phyloP scores from a whole-genome alignment of 139 green algal species.

The Auxenochlorella protothecoides region DNA sequence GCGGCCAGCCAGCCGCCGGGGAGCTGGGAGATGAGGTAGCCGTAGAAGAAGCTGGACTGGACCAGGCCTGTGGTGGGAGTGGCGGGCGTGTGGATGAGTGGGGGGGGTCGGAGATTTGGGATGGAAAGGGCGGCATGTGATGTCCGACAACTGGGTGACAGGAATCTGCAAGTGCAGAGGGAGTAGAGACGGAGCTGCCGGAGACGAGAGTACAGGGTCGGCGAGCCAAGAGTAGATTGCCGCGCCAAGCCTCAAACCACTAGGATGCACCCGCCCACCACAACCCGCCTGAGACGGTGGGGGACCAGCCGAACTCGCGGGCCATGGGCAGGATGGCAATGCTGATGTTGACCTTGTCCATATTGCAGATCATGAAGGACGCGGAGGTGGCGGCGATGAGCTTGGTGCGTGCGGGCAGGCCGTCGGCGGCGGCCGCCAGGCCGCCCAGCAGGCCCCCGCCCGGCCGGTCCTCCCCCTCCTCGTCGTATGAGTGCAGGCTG shows the following conservation, averaged over 20 bases:
- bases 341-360: slow-evolving; percentile 93
- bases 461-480: too few species aligned
- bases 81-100: too few species aligned
- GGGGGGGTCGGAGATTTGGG: too few species aligned
- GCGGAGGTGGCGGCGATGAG: slow-evolving; percentile 51
- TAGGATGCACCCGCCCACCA: not conserved
- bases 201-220: too few species aligned
- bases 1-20: slow-evolving; percentile 76
- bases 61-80: slow-evolving; percentile 54
- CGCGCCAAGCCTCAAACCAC: not conserved
- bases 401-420: slow-evolving; percentile 55
- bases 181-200: too few species aligned
- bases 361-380: slow-evolving; percentile 95
- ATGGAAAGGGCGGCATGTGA: too few species aligned
- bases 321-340: slow-evolving; percentile 97
- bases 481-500: too few species aligned
- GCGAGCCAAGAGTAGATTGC: too few species aligned
- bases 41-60: slow-evolving; percentile 88
- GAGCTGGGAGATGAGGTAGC: slow-evolving; percentile 71
- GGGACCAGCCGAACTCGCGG: slow-evolving; percentile 81
- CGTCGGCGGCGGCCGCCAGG: not conserved
- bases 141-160: too few species aligned
- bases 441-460: too few species aligned
- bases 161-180: too few species aligned
- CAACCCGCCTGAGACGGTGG: slow-evolving; percentile 34